A percentile compares a stretch with the other conserved stretches of the same genome.
These are phyloP conservation scores for Penicillium sp. DNA, from an alignment of 2,329 filamentous ascomycete genomes.

Conservation along the genomic window DNA sequence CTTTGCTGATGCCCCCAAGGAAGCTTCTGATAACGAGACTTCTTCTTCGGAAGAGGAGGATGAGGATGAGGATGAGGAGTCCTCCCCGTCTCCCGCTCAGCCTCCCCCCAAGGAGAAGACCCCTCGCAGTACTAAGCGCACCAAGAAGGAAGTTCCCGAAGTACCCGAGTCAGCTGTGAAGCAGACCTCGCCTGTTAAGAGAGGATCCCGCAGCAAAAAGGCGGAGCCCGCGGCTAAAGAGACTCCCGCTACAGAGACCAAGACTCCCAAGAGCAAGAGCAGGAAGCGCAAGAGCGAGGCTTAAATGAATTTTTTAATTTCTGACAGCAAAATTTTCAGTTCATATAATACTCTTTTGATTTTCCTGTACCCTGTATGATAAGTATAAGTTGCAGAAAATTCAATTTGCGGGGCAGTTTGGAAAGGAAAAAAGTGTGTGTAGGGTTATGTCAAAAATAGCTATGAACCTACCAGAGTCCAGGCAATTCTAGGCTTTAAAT, in stretches of 20 bases:
- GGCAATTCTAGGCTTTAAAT: not conserved
- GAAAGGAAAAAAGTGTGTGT: not conserved
- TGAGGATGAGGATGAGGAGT: constrained; percentile 22
- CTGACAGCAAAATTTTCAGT: not conserved
- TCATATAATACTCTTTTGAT: not conserved
- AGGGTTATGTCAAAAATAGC: not conserved
- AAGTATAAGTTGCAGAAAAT: not conserved
- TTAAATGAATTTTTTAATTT: constrained; percentile 3
- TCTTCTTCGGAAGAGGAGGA: constrained; percentile 17
- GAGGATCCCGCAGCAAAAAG: constrained; percentile 10
- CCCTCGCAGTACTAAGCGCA: constrained; percentile 44
- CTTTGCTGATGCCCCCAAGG: constrained; percentile 35
- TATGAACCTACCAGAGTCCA: not conserved
- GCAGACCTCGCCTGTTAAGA: constrained; percentile 24
- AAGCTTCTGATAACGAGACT: constrained; percentile 14
- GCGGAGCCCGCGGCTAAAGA: constrained; percentile 25
- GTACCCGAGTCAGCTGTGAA: constrained; percentile 30
- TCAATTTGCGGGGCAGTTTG: not conserved
- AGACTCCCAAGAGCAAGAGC: constrained; percentile 35
- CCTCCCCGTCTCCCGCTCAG: constrained; percentile 31
- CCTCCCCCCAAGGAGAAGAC: constrained; percentile 44
- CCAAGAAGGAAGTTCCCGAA: constrained; percentile 37
- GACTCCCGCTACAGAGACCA: constrained; percentile 30
- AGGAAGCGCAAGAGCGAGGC: constrained; percentile 52
- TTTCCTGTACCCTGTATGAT: not conserved